phyloP scores from a whole-genome alignment of 371 early-diverging fungal genomes.

The Lichtheimia hyalospora region DNA sequence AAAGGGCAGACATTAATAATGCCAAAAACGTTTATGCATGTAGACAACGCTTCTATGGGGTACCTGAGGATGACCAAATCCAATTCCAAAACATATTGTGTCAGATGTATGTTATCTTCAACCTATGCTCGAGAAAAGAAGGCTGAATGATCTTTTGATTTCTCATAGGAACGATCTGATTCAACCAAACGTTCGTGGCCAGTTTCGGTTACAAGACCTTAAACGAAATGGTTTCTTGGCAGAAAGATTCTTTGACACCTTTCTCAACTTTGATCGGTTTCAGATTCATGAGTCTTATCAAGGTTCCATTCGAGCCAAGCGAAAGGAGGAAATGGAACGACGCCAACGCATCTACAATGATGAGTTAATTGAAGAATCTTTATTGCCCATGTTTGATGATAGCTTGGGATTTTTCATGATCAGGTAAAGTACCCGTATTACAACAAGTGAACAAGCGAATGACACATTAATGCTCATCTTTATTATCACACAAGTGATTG shows the following conservation, averaged over 20 bases:
- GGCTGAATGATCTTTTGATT: not conserved
- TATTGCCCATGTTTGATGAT: constrained; percentile 11
- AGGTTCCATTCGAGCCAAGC: constrained; percentile 33
- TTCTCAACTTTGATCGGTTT: constrained; percentile 43
- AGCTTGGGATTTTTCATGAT: constrained; percentile 19
- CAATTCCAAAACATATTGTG: constrained; percentile 44
- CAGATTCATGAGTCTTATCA: constrained; percentile 47
- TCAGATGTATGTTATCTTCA: constrained; percentile 32
- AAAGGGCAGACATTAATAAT: not conserved
- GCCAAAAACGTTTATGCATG: not conserved
- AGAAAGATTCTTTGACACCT: constrained; percentile 52
- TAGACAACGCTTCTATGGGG: constrained; percentile 28
- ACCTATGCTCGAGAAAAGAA: not conserved
- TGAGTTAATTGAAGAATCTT: constrained; percentile 3
- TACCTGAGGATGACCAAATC: constrained; percentile 26
- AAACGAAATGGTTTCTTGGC: constrained; percentile 43
- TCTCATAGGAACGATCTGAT: constrained; percentile 43
- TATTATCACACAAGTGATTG: constrained; percentile 22
- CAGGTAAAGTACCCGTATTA: no score
- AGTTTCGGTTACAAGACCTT: constrained; percentile 38
- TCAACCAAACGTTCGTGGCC: constrained; percentile 33
- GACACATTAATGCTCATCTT: not conserved
- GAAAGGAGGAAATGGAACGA: constrained; percentile 23
- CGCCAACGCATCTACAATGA: not conserved
- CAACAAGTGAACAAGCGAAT: not conserved